Conservation (phyloP, 2,329 filamentous ascomycete species). For the Aureobasidium sp. region DNA sequence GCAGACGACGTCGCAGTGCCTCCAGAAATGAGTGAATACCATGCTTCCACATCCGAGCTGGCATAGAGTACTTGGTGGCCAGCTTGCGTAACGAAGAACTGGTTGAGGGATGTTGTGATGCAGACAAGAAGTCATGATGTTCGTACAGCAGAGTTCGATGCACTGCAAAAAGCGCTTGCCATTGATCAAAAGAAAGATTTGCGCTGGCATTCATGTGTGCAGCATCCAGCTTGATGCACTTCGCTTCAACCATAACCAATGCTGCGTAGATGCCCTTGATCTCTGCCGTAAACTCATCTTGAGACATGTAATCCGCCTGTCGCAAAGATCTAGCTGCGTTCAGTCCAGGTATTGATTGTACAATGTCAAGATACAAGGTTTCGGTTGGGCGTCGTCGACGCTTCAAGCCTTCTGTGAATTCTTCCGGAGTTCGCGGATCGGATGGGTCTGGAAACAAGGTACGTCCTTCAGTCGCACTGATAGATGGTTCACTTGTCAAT, state of each 20-base stretch:
- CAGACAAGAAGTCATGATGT: constrained; percentile 59
- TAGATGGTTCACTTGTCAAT: background rate
- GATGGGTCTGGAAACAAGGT: background rate
- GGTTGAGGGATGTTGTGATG: constrained; percentile 76
- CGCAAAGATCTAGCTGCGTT: background rate
- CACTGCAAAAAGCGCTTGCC: constrained; percentile 74
- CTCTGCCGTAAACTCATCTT: constrained; percentile 72
- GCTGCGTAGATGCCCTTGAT: constrained; percentile 80
- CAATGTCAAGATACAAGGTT: background rate
- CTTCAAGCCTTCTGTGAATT: background rate
- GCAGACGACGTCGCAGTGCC: constrained; percentile 61
- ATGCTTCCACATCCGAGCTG: constrained; percentile 87
- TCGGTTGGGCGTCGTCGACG: background rate
- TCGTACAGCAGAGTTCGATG: constrained; percentile 57
- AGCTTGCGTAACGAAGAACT: constrained; percentile 59
- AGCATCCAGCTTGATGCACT: constrained; percentile 77
- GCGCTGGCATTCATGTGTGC: constrained; percentile 47
- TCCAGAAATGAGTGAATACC: constrained; percentile 57
- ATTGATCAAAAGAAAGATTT: constrained; percentile 58
- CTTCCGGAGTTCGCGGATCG: background rate
- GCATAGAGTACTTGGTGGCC: constrained; percentile 81
- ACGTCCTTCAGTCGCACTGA: background rate
- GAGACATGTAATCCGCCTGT: constrained; percentile 55
- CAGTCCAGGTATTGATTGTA: background rate
- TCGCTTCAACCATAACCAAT: constrained; percentile 76